Percentiles rank a stretch among this genome's conserved stretches.
phyloP scores from a whole-genome alignment of 306 rosid genomes.

The Rosa lucieae region DNA sequence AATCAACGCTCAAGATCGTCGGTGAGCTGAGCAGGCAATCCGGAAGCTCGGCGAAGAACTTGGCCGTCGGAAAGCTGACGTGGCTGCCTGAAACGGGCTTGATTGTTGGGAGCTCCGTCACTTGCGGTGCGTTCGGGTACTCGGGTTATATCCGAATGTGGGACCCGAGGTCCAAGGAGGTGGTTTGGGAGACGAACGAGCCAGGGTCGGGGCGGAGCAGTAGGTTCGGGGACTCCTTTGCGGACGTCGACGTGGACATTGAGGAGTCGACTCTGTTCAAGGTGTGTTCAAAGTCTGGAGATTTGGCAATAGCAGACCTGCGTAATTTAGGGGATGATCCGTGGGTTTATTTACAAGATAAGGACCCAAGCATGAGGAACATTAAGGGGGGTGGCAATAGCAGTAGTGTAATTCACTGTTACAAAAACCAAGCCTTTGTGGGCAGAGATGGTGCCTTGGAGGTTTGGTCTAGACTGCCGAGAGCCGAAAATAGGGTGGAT shows the following conservation, averaged over 20 bases:
- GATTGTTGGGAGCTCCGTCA: conserved; percentile 53
- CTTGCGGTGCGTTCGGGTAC: conserved; percentile 73
- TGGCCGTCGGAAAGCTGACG: conserved; percentile 56
- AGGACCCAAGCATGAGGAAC: conserved; percentile 59
- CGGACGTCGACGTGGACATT: conserved; percentile 59
- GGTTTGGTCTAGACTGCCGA: conserved; percentile 69
- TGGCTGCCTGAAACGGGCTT: conserved; percentile 62
- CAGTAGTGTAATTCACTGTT: conserved; percentile 49
- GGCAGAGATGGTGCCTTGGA: conserved; percentile 77
- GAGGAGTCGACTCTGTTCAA: conserved; percentile 62
- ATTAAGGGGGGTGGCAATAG: conserved; percentile 25
- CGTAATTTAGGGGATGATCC: conserved; percentile 73
- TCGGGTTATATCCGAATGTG: conserved; percentile 74
- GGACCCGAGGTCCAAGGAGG: conserved; percentile 67
- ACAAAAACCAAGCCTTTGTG: conserved; percentile 64
- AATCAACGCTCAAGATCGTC: conserved; percentile 48
- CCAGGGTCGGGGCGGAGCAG: conserved; percentile 86
- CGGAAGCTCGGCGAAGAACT: conserved; percentile 68
- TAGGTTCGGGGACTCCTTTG: conserved; percentile 79
- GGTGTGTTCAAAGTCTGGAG: conserved; percentile 80
- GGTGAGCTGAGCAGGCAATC: conserved; percentile 60
- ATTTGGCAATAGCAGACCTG: conserved; percentile 85
- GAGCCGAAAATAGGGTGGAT: conserved; percentile 22
- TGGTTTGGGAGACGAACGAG: conserved; percentile 82
- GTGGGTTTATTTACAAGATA: conserved; percentile 82